Evolutionary conservation across 495 filamentous ascomycete genomes (phyloP).

Genomic region (Darksidea phi): DNA sequence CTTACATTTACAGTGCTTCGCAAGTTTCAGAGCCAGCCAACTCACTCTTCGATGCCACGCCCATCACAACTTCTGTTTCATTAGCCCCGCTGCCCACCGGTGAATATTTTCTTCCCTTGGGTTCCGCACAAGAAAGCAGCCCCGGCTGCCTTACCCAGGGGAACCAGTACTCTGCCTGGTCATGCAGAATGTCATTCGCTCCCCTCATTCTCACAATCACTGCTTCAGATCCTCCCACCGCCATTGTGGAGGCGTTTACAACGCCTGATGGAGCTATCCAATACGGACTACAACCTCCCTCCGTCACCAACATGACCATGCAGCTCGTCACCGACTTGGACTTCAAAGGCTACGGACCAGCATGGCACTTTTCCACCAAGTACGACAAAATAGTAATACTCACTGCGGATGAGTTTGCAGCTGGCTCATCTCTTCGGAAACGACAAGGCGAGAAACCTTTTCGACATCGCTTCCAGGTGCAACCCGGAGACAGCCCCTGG

Average conservation of each 20-base stretch:
- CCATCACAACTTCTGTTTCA: constrained; percentile 59
- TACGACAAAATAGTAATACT: constrained; percentile 86
- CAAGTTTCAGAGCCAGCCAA: constrained; percentile 44
- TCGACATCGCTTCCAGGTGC: constrained; percentile 43
- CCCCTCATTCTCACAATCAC: constrained; percentile 44
- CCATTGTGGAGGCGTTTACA: constrained; percentile 29
- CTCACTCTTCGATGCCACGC: constrained; percentile 63
- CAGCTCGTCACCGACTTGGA: constrained; percentile 66
- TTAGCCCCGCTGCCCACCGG: constrained; percentile 65
- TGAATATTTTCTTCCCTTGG: constrained; percentile 59
- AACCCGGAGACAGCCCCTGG: constrained; percentile 71
- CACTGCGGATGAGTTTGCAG: constrained; percentile 52
- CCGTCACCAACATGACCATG: constrained; percentile 52
- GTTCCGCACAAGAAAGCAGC: constrained; percentile 54
- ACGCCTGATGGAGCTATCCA: constrained; percentile 42
- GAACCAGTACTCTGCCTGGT: constrained; percentile 66
- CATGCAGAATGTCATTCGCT: constrained; percentile 51
- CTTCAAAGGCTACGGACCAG: constrained; percentile 62
- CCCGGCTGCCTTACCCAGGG: constrained; percentile 65
- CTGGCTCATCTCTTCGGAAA: constrained; percentile 12
- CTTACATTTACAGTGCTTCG: constrained; percentile 5
- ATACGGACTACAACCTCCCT: constrained; percentile 67
- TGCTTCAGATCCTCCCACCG: constrained; percentile 29
- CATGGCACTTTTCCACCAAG: constrained; percentile 65
- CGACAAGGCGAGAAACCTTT: constrained; percentile 21